Evolutionary conservation across 768 basidiomycete genomes (phyloP).

Genomic region (Lactarius hatsudake): DNA sequence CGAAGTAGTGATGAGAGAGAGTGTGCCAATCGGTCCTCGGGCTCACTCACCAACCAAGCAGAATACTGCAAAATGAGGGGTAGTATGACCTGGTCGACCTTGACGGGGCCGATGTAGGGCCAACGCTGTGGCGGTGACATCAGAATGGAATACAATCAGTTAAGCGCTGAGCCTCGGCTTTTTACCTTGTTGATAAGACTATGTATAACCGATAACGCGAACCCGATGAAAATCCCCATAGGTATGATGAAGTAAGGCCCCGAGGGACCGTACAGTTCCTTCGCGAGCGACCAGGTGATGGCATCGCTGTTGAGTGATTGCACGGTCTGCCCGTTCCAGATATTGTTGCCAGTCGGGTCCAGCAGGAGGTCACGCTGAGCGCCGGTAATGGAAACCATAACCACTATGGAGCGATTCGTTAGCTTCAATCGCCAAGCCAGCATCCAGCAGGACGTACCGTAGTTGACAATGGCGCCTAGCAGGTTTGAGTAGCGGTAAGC

Average conservation of each 20-base stretch:
- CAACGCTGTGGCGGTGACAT: slow-evolving; percentile 40
- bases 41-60: slow-evolving; percentile 35
- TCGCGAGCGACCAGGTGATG: slow-evolving; percentile 63
- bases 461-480: slow-evolving; percentile 38
- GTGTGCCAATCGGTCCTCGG: neutral
- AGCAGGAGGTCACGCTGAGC: slow-evolving; percentile 54
- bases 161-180: slow-evolving; percentile 1
- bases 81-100: slow-evolving; percentile 49
- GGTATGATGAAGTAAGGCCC: slow-evolving; percentile 60
- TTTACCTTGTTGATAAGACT: slow-evolving; percentile 52
- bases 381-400: slow-evolving; percentile 56
- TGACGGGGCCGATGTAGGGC: slow-evolving; percentile 51
- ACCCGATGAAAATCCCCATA: slow-evolving; percentile 52
- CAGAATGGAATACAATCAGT: neutral
- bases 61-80: slow-evolving; percentile 54
- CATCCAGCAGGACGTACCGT: slow-evolving; percentile 27
- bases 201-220: slow-evolving; percentile 50
- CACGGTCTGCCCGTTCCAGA: slow-evolving; percentile 44
- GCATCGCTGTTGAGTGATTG: slow-evolving; percentile 57
- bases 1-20: slow-evolving; percentile 23
- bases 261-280: slow-evolving; percentile 50
- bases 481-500: neutral
- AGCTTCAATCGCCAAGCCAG: slow-evolving; percentile 29
- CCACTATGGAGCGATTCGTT: slow-evolving; percentile 36
- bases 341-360: slow-evolving; percentile 52